phyloP scores from a whole-genome alignment of 2,329 filamentous ascomycete genomes.

The Celoporthe dispersa region DNA sequence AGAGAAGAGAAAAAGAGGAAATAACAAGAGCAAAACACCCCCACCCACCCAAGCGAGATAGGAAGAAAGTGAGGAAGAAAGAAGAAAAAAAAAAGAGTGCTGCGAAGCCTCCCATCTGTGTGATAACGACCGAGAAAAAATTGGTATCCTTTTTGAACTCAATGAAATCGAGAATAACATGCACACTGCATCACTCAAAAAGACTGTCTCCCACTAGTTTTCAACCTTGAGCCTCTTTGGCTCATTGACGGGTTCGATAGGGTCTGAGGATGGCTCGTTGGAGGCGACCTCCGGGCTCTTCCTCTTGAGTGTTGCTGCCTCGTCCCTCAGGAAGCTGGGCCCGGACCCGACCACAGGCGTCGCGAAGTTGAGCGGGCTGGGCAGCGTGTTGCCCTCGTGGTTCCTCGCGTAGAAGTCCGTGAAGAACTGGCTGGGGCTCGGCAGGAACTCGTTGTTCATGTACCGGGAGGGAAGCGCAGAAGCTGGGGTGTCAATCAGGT shows the following conservation, averaged over 20 bases:
- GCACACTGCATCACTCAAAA: not conserved
- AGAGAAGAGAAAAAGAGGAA: not conserved
- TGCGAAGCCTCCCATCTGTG: conserved; percentile 27
- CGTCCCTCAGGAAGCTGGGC: conserved; percentile 66
- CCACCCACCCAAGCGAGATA: not conserved
- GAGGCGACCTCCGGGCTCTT: conserved; percentile 59
- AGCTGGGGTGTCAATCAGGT: conserved; percentile 76
- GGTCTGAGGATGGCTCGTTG: conserved; percentile 46
- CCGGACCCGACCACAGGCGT: conserved; percentile 72
- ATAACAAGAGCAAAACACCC: conserved; percentile 2
- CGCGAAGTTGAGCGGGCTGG: conserved; percentile 89
- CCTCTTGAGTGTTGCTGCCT: conserved; percentile 52
- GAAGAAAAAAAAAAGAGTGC: conserved; percentile 13
- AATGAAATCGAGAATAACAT: conserved; percentile 17
- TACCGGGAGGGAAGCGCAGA: conserved; percentile 92
- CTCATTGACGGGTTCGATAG: conserved; percentile 49
- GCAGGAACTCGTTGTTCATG: conserved; percentile 83
- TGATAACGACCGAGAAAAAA: conserved; percentile 20
- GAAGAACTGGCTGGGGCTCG: conserved; percentile 91
- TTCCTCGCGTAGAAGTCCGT: conserved; percentile 82
- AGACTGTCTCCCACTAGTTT: conserved; percentile 34
- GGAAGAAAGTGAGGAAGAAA: too few species aligned
- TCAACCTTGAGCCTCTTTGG: conserved; percentile 60
- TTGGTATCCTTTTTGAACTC: conserved; percentile 22
- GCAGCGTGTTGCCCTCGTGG: conserved; percentile 80